These are phyloP conservation scores for Chlorella variabilis DNA, from an alignment of 163 green algal genomes.

Conservation along the genomic window DNA sequence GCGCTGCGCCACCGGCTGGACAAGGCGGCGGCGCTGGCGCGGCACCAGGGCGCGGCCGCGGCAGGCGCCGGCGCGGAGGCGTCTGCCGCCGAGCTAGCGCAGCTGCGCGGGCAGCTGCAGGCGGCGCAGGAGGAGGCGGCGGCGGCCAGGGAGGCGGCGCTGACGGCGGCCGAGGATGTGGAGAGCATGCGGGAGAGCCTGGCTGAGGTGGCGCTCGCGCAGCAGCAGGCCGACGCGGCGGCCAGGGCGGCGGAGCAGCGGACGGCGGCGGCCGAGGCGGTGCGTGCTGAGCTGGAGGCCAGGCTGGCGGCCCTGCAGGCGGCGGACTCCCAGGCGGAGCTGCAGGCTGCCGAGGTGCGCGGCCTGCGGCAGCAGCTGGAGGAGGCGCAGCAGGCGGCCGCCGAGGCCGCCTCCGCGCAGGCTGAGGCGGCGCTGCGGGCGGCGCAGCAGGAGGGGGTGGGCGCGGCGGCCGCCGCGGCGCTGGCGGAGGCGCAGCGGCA, in stretches of 20 bases:
- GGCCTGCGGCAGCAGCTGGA: slow-evolving; percentile 29
- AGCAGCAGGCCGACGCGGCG: neutral
- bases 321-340: neutral
- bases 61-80: neutral
- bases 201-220: neutral
- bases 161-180: neutral
- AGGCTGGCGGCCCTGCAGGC: slow-evolving; percentile 2
- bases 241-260: slow-evolving; percentile 21
- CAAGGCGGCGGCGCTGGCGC: neutral
- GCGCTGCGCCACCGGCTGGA: no score
- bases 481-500: neutral
- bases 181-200: slow-evolving; percentile 30
- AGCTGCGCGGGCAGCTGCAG: slow-evolving; percentile 14
- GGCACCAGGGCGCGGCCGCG: neutral
- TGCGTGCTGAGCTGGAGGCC: neutral
- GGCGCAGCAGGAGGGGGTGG: neutral
- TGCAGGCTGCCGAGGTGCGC: slow-evolving; percentile 5
- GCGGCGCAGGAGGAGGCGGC: neutral
- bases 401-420: neutral
- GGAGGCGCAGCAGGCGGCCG: neutral
- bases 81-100: neutral
- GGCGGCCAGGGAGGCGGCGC: neutral
- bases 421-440: neutral
- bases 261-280: slow-evolving; percentile 1
- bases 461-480: neutral